phyloP scores from a whole-genome alignment of 208 protist genomes.

The Leishmania tarentolae region DNA sequence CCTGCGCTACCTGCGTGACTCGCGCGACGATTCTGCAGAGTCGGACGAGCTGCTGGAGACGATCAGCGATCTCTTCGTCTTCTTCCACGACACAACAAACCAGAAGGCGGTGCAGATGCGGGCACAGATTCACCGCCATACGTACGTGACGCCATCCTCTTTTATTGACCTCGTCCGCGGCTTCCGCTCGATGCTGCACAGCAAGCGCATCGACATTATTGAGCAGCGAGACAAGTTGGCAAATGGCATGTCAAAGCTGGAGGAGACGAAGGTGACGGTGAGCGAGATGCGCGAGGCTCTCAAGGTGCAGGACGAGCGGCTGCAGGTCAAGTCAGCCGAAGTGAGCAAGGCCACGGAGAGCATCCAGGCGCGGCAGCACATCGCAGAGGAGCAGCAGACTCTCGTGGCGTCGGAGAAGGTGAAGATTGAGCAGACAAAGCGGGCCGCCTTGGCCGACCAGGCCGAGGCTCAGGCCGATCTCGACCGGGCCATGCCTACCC shows the following conservation, averaged over 20 bases:
- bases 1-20: constrained; percentile 80
- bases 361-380: constrained; percentile 95
- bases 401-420: constrained; percentile 93
- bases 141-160: constrained; percentile 98
- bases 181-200: constrained; percentile 93
- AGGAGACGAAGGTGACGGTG: constrained; percentile 93
- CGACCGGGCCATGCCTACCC: constrained; percentile 95
- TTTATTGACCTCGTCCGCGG: constrained; percentile 97
- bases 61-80: constrained; percentile 94
- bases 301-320: constrained; percentile 84
- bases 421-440: constrained; percentile 95
- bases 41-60: constrained; percentile 75
- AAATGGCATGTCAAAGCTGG: constrained; percentile 93
- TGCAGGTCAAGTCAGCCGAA: constrained; percentile 90
- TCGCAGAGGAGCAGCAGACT: constrained; percentile 97
- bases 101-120: constrained; percentile 90
- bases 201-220: constrained; percentile 93
- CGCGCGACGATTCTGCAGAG: constrained; percentile 84
- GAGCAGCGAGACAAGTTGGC: constrained; percentile 97
- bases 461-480: constrained; percentile 95
- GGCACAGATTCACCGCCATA: constrained; percentile 93
- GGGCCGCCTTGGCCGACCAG: constrained; percentile 86
- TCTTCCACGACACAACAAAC: constrained; percentile 93
- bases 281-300: constrained; percentile 91
- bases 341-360: constrained; percentile 89